These are phyloP conservation scores for Rhizopogon vinicolor DNA, from an alignment of 768 basidiomycete species.

Conservation along the genomic window DNA sequence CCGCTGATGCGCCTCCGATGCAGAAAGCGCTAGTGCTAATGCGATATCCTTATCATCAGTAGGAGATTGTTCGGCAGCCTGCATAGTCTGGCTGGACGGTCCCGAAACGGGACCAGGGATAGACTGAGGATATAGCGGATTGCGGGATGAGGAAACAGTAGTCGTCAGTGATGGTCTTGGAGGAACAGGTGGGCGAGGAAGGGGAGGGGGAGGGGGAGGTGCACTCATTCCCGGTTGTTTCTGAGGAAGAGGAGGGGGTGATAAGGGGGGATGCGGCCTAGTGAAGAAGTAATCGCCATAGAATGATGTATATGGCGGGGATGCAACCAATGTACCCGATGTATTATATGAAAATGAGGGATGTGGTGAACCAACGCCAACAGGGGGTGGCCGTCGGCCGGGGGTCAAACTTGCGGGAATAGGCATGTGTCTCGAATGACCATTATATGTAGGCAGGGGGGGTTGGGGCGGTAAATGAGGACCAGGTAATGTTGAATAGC, in stretches of 20 bases:
- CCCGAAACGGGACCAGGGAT: slow-evolving; percentile 17
- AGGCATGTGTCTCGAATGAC: background rate
- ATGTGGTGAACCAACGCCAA: slow-evolving; percentile 8
- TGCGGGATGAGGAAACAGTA: slow-evolving; percentile 14
- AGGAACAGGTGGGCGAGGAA: slow-evolving; percentile 34
- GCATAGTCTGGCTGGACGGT: slow-evolving; percentile 5
- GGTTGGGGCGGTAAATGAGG: background rate
- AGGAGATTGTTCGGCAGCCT: slow-evolving; percentile 11
- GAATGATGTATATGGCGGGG: slow-evolving; percentile 10
- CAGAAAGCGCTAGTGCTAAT: slow-evolving; percentile 42
- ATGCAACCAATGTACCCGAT: background rate
- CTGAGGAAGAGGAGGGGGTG: slow-evolving; percentile 25
- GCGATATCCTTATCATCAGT: slow-evolving; percentile 42
- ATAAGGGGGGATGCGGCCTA: slow-evolving; percentile 12
- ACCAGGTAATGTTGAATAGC: slow-evolving; percentile 15
- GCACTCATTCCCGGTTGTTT: slow-evolving; percentile 18
- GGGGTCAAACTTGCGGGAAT: slow-evolving; percentile 22
- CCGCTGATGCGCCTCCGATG: slow-evolving; percentile 31
- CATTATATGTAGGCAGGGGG: background rate
- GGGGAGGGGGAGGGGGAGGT: slow-evolving; percentile 6
- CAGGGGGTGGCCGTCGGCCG: slow-evolving; percentile 14
- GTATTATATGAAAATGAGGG: slow-evolving; percentile 7
- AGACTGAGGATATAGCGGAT: slow-evolving; percentile 29
- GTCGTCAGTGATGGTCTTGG: slow-evolving; percentile 30
- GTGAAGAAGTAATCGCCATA: slow-evolving; percentile 26